Base-by-base conservation (phyloP, 169 alveolate genomes). In the Nephromyces sp. region DNA sequence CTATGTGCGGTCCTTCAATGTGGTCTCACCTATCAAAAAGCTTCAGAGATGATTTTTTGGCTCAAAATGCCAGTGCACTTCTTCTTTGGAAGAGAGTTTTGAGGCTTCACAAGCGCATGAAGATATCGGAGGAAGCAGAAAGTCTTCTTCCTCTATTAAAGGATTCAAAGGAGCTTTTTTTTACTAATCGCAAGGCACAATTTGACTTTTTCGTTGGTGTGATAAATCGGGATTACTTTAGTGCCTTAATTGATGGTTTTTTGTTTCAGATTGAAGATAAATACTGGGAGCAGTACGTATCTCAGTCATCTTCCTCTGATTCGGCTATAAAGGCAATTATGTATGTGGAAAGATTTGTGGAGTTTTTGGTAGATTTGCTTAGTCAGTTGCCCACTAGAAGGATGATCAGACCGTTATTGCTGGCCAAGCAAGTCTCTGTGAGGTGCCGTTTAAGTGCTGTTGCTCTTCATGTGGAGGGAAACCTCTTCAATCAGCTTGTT, bases 331-430 rank as follows among this genome's bases (percentile, higher is more conserved):
- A 62, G 0, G 68, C 27, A 21, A 33, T 62, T 22, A 15, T 27
- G 5, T 51, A 33, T n/a, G 63, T 52, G 0, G 64, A 65, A 75
- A 31, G 86, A 27, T 68, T 78, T 43, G 22, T 81, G 30, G 86
- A 81, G 78, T 24, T 75, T 43, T 64, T 76, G 68, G 65, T 81
- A 35, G 86, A 81, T 33, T 28, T 81, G 61, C 57, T 74, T 61
- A 68, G 43, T 30, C 86, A 81, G 78, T 61, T 81, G 51, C 83
- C 86, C 33, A 71, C 80, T 1, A 74, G 87, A 22, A 70, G 80
- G 21, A 72, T 68, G 53, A 52, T 81, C 65, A 74, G 78, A 32
- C 87, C 87, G 22, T 77, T 81, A 52, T 62, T 81, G 8, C 64
- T 35, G 53, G 75, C 61, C 75, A 53, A 64, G 80, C 87, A 81